These are phyloP conservation scores for Gryganskiella cystojenkinii DNA, from an alignment of 192 early-diverging fungal species.

Conservation along the genomic window DNA sequence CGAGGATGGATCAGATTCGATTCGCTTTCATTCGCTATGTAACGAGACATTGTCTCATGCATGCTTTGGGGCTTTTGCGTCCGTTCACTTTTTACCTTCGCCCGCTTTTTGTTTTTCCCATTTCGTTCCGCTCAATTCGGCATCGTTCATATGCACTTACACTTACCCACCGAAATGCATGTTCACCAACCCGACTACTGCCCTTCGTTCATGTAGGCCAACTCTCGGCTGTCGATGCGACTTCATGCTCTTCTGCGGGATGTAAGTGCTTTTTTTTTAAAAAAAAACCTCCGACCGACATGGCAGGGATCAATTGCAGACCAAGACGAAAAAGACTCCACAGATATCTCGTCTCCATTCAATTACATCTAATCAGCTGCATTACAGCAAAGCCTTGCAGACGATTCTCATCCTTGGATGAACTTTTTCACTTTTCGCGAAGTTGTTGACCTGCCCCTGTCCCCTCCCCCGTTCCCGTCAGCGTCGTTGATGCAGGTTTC, in stretches of 20 bases:
- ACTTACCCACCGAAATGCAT: background rate
- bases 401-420: no score
- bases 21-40: no score
- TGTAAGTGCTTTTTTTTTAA: conserved; percentile 17
- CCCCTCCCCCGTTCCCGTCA: no score
- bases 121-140: background rate
- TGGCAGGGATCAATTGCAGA: background rate
- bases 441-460: background rate
- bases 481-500: no score
- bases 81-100: background rate
- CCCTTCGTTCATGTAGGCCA: conserved; percentile 15
- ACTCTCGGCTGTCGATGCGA: conserved; percentile 17
- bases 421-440: background rate
- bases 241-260: conserved; percentile 23
- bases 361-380: no score
- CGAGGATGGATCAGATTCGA: no score
- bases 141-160: background rate
- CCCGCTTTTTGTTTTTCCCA: background rate
- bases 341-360: no score
- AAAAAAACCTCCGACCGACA: background rate
- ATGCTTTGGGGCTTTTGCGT: no score
- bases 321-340: background rate
- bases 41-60: no score
- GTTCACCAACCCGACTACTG: background rate
- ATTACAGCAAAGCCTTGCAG: no score